Evolutionary conservation across 73 alveolate genomes (phyloP), one percentile per base, ranked within the genome.

Genomic region (Paramecium bursaria): DNA sequence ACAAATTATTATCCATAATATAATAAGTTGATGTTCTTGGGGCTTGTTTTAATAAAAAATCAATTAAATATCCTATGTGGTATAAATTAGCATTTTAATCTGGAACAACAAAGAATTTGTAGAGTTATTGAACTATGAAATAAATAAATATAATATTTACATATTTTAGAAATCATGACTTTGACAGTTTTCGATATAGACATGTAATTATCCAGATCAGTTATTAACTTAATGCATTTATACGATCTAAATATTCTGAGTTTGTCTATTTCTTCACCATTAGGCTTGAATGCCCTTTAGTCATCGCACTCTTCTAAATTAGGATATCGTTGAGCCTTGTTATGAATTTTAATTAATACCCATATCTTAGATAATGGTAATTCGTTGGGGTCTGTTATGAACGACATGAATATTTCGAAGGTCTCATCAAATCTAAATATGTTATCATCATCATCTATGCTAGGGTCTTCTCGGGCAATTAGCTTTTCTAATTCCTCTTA

Each of bases 1-100:
- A 47, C 1, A 67, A 17, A 42, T 67, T 67, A 13, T 25, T 21
- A 67, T 67, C 82, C 11, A 42, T 47, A 7, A 67, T 23, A 33
- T 35, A 31, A 67, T 35, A 67, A 13, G 44, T 25, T 39, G 60
- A 33, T 11, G 82, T 19, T 67, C 35, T 67, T 25, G 82, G 82
- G 3, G 60, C 44, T 67, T 67, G 23, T 22, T 21, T 13, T n/a
- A 67, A 42, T 6, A 67, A 17, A 21, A 31, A 67, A 67, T 67
- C 82, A 39, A 67, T 35, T 7, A 42, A 39, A 19, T 39, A 17
- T 4, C 47, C 82, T 35, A 67, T 35, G 44, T 67, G 82, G 17
- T 31, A 7, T 2, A 67, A 47, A 67, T 42, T 67, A 3, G 22
- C 82, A 39, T 21, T 15, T 39, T 17, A 39, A 5, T 67, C 82